Evolutionary conservation across 116 monocot species (phyloP).

Genomic region (Phalaenopsis hybrid): DNA sequence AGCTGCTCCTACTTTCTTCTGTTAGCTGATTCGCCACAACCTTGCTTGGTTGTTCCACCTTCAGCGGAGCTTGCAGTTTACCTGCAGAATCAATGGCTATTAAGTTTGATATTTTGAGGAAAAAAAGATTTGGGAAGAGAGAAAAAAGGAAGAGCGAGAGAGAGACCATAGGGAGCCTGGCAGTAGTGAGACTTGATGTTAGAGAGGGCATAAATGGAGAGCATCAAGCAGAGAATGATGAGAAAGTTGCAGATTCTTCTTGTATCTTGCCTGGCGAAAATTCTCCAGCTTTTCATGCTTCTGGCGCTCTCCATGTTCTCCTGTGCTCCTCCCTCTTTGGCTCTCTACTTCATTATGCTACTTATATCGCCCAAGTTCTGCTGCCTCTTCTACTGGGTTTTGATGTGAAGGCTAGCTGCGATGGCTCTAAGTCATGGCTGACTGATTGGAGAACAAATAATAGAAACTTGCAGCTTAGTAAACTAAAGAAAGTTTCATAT

Average conservation of each 20-base stretch:
- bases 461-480: not conserved
- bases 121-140: constrained; percentile 1
- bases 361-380: not conserved
- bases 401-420: not conserved
- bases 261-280: constrained; percentile 25
- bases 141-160: constrained; percentile 14
- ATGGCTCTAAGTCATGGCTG: not conserved
- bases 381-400: not conserved
- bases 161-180: constrained; percentile 22
- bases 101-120: not conserved
- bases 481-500: not conserved
- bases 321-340: not conserved
- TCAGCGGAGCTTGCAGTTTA: constrained; percentile 7
- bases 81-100: constrained; percentile 15
- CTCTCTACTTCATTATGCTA: not conserved
- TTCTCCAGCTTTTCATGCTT: constrained; percentile 29
- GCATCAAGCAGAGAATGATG: constrained; percentile 32
- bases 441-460: not conserved
- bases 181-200: constrained; percentile 36
- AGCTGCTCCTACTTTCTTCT: constrained; percentile 2
- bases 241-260: constrained; percentile 32
- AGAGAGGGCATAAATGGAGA: constrained; percentile 48
- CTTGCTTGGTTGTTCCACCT: not conserved
- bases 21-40: not conserved
- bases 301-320: not conserved